phyloP scores from a whole-genome alignment of 208 protist species.

The Acanthamoeba royreba region DNA sequence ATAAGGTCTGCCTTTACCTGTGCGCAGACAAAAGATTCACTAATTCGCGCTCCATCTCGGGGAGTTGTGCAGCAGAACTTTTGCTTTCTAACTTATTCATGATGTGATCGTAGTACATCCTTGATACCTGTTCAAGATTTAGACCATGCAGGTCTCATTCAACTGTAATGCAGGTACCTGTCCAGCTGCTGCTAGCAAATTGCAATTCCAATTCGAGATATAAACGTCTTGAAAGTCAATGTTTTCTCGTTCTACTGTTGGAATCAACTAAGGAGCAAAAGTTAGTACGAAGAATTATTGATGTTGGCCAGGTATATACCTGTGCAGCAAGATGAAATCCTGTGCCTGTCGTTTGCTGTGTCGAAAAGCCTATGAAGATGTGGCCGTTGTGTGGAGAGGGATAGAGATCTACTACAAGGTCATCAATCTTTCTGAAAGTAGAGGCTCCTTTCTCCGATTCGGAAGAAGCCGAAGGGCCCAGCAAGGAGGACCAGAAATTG shows the following conservation, averaged over 20 bases:
- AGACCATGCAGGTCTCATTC: too few relatives aligned
- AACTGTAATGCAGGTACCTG: neutral
- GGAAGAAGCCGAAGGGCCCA: too few relatives aligned
- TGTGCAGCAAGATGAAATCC: neutral
- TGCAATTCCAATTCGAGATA: conserved; percentile 12
- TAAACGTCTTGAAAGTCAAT: conserved; percentile 22
- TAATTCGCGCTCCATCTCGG: neutral
- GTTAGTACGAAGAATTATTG: neutral
- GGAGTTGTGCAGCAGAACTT: neutral
- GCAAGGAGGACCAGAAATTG: neutral
- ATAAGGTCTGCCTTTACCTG: neutral
- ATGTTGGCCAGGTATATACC: neutral
- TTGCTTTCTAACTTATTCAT: neutral
- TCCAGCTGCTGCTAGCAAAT: neutral
- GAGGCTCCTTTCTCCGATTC: too few relatives aligned
- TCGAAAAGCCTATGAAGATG: conserved; percentile 34
- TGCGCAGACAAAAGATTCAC: neutral
- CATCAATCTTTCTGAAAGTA: neutral
- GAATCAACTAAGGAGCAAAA: neutral
- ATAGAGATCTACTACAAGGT: neutral
- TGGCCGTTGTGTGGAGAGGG: neutral
- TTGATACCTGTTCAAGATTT: neutral
- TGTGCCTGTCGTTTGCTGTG: neutral
- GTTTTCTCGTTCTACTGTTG: neutral
- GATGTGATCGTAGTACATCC: conserved; percentile 3